These are phyloP conservation scores for Metschnikowia shivogae DNA, from an alignment of 805 yeast species.

Conservation along the genomic window DNA sequence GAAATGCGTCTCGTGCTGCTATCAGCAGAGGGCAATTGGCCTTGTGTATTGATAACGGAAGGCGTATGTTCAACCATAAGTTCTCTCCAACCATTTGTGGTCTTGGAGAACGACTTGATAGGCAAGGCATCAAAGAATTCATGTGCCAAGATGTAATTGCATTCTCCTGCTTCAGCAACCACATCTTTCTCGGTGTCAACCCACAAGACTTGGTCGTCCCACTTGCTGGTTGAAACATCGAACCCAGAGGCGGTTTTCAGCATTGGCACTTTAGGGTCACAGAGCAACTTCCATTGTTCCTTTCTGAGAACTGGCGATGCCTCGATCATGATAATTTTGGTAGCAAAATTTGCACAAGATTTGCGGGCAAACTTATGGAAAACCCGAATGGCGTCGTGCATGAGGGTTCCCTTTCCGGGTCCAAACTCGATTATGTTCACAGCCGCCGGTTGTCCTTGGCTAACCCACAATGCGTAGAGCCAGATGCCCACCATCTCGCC, in stretches of 20 bases:
- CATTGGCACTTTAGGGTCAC: slow-evolving; percentile 20
- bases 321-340: slow-evolving; percentile 58
- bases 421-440: slow-evolving; percentile 72
- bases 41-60: slow-evolving; percentile 33
- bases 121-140: slow-evolving; percentile 89
- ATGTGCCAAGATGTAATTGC: slow-evolving; percentile 73
- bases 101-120: slow-evolving; percentile 60
- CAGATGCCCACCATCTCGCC: slow-evolving; percentile 83
- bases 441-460: slow-evolving; percentile 48
- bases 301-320: slow-evolving; percentile 62
- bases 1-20: slow-evolving; percentile 1
- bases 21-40: slow-evolving; percentile 19
- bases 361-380: slow-evolving; percentile 39
- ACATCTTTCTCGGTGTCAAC: slow-evolving; percentile 54
- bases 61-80: slow-evolving; percentile 56
- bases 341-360: slow-evolving; percentile 21
- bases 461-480: slow-evolving; percentile 54
- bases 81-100: slow-evolving; percentile 75
- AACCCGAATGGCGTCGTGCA: slow-evolving; percentile 56
- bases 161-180: slow-evolving; percentile 17
- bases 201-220: slow-evolving; percentile 58
- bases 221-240: slow-evolving; percentile 38
- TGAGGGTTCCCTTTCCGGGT: slow-evolving; percentile 79
- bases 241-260: slow-evolving; percentile 26
- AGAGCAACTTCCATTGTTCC: slow-evolving; percentile 50